Conservation (phyloP, 2,329 filamentous ascomycete species). For the Ceratocystis destructans region DNA sequence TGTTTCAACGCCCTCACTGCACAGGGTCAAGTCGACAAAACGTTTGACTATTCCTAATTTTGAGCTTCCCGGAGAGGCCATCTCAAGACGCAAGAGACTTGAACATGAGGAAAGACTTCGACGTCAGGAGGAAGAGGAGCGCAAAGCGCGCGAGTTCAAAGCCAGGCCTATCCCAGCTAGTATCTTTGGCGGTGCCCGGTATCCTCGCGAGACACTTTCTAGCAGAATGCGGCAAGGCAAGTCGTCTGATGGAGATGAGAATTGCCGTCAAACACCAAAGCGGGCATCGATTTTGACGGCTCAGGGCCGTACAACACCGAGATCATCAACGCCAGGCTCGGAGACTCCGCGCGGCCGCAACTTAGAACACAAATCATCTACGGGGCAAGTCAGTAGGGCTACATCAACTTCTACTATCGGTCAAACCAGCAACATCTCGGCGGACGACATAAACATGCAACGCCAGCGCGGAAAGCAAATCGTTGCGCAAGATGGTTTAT, state of each 20-base stretch:
- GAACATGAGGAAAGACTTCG: slow-evolving; percentile 41
- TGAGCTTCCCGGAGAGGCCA: slow-evolving; percentile 49
- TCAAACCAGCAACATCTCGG: slow-evolving; percentile 37
- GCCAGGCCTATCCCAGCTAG: slow-evolving; percentile 41
- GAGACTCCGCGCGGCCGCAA: slow-evolving; percentile 18
- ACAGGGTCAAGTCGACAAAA: slow-evolving; percentile 38
- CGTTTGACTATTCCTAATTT: slow-evolving; percentile 42
- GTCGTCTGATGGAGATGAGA: slow-evolving; percentile 24
- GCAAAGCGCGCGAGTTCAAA: slow-evolving; percentile 49
- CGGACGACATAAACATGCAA: slow-evolving; percentile 38
- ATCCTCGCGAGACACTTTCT: slow-evolving; percentile 43
- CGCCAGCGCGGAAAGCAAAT: slow-evolving; percentile 41
- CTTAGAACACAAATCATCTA: slow-evolving; percentile 8
- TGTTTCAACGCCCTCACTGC: slow-evolving; percentile 18
- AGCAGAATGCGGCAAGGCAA: slow-evolving; percentile 43
- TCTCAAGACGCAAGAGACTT: slow-evolving; percentile 42
- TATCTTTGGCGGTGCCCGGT: slow-evolving; percentile 28
- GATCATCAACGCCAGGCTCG: slow-evolving; percentile 9
- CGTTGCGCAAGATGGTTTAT: slow-evolving; percentile 38
- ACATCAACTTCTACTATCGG: slow-evolving; percentile 35
- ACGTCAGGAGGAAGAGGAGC: slow-evolving; percentile 46
- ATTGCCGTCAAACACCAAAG: slow-evolving; percentile 19
- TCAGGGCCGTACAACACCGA: slow-evolving; percentile 16
- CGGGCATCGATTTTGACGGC: slow-evolving; percentile 20
- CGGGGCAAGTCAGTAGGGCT: slow-evolving; percentile 26